phyloP scores from a whole-genome alignment of 1,284 basidiomycete species.

The Tranzscheliella williamsii region DNA sequence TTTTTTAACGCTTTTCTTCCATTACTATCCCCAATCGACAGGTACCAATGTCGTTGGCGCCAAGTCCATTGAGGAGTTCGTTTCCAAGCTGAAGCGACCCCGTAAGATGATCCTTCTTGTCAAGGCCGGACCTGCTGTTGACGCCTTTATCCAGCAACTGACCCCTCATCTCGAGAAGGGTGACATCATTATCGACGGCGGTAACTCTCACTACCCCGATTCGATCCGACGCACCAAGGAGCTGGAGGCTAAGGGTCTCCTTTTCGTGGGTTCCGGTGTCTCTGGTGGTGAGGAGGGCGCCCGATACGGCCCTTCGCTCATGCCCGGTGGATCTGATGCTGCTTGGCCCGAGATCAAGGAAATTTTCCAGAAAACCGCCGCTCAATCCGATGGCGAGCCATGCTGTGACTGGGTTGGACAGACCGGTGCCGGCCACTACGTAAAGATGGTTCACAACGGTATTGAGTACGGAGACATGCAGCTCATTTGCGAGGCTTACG shows the following conservation, averaged over 20 bases:
- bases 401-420: conserved; percentile 99
- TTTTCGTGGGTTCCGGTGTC: conserved; percentile 98
- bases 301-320: conserved; percentile 93
- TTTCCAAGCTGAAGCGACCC: conserved; percentile 66
- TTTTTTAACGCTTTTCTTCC: not conserved
- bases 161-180: conserved; percentile 68
- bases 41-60: conserved; percentile 94
- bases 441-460: conserved; percentile 99
- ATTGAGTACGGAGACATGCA: conserved; percentile 96
- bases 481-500: conserved; percentile 80
- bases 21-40: conserved; percentile 6
- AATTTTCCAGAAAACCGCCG: conserved; percentile 97
- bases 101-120: conserved; percentile 92
- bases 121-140: conserved; percentile 69
- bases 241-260: conserved; percentile 88
- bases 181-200: conserved; percentile 98
- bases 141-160: conserved; percentile 68
- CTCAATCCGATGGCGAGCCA: conserved; percentile 91
- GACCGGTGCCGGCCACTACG: conserved; percentile 89
- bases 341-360: conserved; percentile 97
- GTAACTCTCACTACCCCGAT: conserved; percentile 99
- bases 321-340: conserved; percentile 93
- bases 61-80: conserved; percentile 86
- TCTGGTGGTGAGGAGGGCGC: conserved; percentile 99
- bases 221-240: conserved; percentile 91